Evolutionary conservation across 106 monocot genomes (phyloP), one percentile per base, ranked within the genome.

Genomic region (Vanilla planifolia): DNA sequence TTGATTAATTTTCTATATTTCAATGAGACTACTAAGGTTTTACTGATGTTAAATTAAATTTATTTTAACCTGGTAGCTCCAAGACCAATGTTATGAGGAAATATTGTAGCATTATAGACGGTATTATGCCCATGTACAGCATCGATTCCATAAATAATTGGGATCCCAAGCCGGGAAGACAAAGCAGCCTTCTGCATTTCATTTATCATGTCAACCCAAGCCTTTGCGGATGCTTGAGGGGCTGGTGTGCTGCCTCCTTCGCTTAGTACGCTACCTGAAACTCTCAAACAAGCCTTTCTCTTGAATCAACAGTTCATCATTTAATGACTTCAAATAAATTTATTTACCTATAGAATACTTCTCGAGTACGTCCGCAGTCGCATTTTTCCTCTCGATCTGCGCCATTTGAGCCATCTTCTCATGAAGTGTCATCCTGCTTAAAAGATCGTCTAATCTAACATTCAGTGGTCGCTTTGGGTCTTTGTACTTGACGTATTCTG

Each of bases 341-440:
- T n/a, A n/a, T n/a, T 39, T 59, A 74, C 73, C 79, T 59, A 74
- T 73, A 59, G 51, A 65, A 37, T 65, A 60, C 7, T 68, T 35
- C n/a, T 73, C 69, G 64, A 79, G 59, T 43, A 79, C 53, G 11
- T 74, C 64, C 6, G 79, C 20, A 34, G 2, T 11, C n/a, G 5
- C 1, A 13, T 13, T 27, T 13, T 13, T 33, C 36, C 14, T 25
- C 28, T 73, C 79, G 24, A 79, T 73, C 42, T 79, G 79, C 4
- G 74, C 44, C 79, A 79, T 79, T 65, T 79, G 79, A 16, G 73
- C 79, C 21, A 79, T 74, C 43, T 79, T 79, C 51, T 79, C 79
- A 14, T 56, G 69, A 15, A 79, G 73, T 0, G 79, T 79, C 79
- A 79, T 79, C 43, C 69, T 56, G 11, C 21, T 64, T 59, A 73